phyloP scores from a whole-genome alignment of 768 basidiomycete genomes.

The Amanita exitialis region DNA sequence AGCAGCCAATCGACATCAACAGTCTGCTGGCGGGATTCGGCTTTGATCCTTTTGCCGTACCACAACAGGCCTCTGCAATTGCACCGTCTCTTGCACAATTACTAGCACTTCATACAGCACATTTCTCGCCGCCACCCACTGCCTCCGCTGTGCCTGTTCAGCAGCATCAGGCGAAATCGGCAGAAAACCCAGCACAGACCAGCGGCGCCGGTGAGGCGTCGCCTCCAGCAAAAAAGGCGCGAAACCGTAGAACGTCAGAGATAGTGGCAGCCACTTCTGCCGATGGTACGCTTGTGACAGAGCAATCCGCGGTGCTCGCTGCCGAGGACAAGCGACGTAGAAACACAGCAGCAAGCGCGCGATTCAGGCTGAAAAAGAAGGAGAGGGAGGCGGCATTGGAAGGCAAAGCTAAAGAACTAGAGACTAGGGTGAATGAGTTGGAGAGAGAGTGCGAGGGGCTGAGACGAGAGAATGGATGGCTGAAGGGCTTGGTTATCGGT shows the following conservation, averaged over 20 bases:
- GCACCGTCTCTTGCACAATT: conserved; percentile 63
- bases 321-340: conserved; percentile 88
- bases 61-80: conserved; percentile 18
- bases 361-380: conserved; percentile 94
- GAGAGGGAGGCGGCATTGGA: conserved; percentile 88
- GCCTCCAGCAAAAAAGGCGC: conserved; percentile 41
- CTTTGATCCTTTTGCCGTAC: conserved; percentile 28
- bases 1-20: conserved; percentile 32
- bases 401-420: conserved; percentile 75
- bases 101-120: conserved; percentile 33
- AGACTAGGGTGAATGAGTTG: conserved; percentile 65
- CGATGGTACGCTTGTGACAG: conserved; percentile 13
- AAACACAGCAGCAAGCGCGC: conserved; percentile 88
- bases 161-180: not conserved
- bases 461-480: conserved; percentile 85
- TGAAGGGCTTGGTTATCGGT: conserved; percentile 83
- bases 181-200: not conserved
- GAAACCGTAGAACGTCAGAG: conserved; percentile 40
- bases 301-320: conserved; percentile 28
- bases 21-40: conserved; percentile 26
- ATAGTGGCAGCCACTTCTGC: conserved; percentile 22
- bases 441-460: conserved; percentile 89
- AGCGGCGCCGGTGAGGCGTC: conserved; percentile 18
- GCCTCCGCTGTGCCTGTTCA: conserved; percentile 8
- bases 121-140: conserved; percentile 15